A percentile compares a stretch with the other conserved stretches of the same genome.
These are phyloP conservation scores for Penicillium sp. DNA, from an alignment of 2,329 filamentous ascomycete species.

Conservation along the genomic window DNA sequence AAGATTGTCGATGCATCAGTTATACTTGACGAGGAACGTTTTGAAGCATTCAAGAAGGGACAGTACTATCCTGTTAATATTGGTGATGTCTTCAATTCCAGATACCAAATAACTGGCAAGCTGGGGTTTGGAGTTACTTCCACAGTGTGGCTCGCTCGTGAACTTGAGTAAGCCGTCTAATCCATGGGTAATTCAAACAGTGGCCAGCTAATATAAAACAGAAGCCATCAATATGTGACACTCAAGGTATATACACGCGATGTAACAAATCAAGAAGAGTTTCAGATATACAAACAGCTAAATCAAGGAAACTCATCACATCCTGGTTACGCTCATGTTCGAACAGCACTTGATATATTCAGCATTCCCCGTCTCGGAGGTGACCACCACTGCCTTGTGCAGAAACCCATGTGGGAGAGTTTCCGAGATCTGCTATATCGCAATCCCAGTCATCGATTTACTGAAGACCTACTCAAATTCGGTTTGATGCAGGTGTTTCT, in stretches of 20 bases:
- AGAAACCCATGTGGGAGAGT: conserved; percentile 40
- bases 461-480: conserved; percentile 30
- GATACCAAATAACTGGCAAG: conserved; percentile 34
- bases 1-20: background rate
- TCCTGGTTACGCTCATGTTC: conserved; percentile 27
- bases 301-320: conserved; percentile 22
- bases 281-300: conserved; percentile 23
- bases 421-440: conserved; percentile 35
- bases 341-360: conserved; percentile 5
- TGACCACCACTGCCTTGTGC: conserved; percentile 35
- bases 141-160: conserved; percentile 34
- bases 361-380: background rate
- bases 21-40: background rate
- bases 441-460: background rate
- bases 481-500: conserved; percentile 40
- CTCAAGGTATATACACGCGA: conserved; percentile 29
- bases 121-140: conserved; percentile 35
- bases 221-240: conserved; percentile 23
- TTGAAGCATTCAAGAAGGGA: background rate
- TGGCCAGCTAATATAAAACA: background rate
- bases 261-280: conserved; percentile 17
- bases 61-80: conserved; percentile 26
- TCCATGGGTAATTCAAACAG: too few species aligned
- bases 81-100: conserved; percentile 25
- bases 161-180: conserved; percentile 21